Conservation (phyloP, 208 protist genomes). For the Blechomonas ayalai region DNA sequence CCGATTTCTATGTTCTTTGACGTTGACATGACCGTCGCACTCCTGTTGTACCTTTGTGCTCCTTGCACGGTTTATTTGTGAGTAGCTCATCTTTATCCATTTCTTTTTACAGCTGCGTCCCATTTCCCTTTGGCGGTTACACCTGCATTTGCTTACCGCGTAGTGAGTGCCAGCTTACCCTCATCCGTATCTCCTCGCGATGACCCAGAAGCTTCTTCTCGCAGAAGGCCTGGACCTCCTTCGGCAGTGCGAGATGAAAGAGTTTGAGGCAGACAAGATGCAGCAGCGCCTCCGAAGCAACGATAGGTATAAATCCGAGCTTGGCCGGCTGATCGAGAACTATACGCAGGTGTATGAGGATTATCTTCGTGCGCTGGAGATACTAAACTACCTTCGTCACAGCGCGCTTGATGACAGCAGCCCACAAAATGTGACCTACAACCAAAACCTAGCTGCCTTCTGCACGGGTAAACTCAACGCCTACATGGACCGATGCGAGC, state of each 20-base stretch:
- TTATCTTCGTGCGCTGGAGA: conserved; percentile 58
- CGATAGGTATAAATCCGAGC: conserved; percentile 30
- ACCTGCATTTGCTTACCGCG: too few relatives aligned
- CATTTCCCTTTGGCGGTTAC: conserved; percentile 4
- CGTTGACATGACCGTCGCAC: not conserved
- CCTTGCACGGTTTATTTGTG: conserved; percentile 5
- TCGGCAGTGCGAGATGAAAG: conserved; percentile 54
- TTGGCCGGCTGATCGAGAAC: conserved; percentile 33
- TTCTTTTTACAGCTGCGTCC: conserved; percentile 2
- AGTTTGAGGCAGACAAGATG: conserved; percentile 60
- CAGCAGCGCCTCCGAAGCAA: conserved; percentile 30
- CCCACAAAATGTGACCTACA: conserved; percentile 25
- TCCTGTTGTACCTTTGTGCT: conserved; percentile 9
- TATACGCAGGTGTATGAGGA: conserved; percentile 53
- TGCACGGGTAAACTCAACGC: conserved; percentile 56
- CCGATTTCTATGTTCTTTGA: too few relatives aligned
- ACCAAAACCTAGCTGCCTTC: conserved; percentile 43
- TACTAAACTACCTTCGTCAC: conserved; percentile 74
- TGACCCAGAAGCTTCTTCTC: conserved; percentile 71
- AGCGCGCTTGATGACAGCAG: conserved; percentile 28
- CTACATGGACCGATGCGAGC: conserved; percentile 70
- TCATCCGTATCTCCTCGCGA: too few relatives aligned
- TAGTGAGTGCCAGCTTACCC: too few relatives aligned
- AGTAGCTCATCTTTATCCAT: conserved; percentile 8
- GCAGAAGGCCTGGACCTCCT: conserved; percentile 73